Percentiles rank a stretch among this genome's conserved stretches.
Evolutionary conservation across 2,329 filamentous ascomycete genomes (phyloP).

Genomic region (Mycosphaerelloides madeirae): DNA sequence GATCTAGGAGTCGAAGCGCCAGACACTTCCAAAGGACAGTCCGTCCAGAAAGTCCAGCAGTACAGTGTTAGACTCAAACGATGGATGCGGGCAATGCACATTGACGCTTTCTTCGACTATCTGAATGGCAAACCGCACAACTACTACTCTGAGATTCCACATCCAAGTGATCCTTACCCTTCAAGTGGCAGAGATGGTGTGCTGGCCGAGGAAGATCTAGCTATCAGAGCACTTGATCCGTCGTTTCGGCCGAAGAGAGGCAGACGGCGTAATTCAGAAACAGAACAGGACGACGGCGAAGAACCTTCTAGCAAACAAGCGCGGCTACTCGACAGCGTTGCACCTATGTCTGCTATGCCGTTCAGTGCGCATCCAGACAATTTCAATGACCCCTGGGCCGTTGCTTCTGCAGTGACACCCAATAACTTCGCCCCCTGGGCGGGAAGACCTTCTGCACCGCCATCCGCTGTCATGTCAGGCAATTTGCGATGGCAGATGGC

Average conservation of each 20-base stretch:
- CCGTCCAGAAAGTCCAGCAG: conserved; percentile 88
- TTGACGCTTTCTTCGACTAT: conserved; percentile 92
- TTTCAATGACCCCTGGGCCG: conserved; percentile 50
- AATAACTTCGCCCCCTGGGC: conserved; percentile 33
- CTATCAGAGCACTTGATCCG: conserved; percentile 75
- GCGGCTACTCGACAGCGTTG: conserved; percentile 31
- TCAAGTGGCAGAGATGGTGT: conserved; percentile 73
- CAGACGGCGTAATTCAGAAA: conserved; percentile 43
- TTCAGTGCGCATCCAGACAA: conserved; percentile 53
- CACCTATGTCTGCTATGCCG: conserved; percentile 49
- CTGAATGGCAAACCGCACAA: conserved; percentile 70
- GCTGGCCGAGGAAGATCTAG: conserved; percentile 79
- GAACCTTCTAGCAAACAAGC: conserved; percentile 17
- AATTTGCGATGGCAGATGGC: conserved; percentile 33
- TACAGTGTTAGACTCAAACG: conserved; percentile 89
- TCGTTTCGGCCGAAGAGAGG: conserved; percentile 62
- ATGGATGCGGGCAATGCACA: conserved; percentile 96
- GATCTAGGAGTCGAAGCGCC: conserved; percentile 85
- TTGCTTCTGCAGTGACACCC: conserved; percentile 36
- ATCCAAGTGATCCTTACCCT: conserved; percentile 57
- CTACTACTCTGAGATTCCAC: conserved; percentile 75
- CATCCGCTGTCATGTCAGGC: conserved; percentile 41
- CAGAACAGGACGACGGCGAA: conserved; percentile 25
- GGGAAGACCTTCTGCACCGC: conserved; percentile 33
- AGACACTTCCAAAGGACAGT: conserved; percentile 68